Conservation (phyloP, 1,284 basidiomycete species). For the Omphalotus olearius region DNA sequence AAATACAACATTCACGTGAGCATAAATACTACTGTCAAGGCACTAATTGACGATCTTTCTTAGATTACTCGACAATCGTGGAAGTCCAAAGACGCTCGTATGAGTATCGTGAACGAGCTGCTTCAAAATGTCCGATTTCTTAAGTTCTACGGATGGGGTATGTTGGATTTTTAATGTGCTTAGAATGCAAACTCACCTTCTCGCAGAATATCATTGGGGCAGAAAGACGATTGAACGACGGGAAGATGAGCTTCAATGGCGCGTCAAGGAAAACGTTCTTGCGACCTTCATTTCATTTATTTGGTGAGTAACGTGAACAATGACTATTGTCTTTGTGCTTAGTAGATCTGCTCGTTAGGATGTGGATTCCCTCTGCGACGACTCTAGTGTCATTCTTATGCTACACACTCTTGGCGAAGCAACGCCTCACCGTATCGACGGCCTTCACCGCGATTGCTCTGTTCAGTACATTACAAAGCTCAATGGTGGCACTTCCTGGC, state of each 20-base stretch:
- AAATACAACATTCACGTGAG: constrained; percentile 63
- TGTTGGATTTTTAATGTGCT: constrained; percentile 11
- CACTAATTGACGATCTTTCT: constrained; percentile 4
- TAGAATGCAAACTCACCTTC: neutral
- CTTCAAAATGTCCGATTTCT: constrained; percentile 70
- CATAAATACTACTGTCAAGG: constrained; percentile 10
- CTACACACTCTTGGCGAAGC: constrained; percentile 57
- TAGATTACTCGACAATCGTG: constrained; percentile 59
- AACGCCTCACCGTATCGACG: constrained; percentile 60
- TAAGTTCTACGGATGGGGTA: constrained; percentile 73
- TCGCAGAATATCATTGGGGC: constrained; percentile 51
- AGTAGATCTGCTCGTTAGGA: constrained; percentile 34
- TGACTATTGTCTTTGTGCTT: neutral
- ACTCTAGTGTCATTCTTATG: constrained; percentile 59
- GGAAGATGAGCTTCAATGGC: constrained; percentile 57
- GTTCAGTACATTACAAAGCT: constrained; percentile 59
- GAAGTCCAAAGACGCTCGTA: constrained; percentile 71
- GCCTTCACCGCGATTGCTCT: constrained; percentile 67
- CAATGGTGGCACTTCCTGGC: constrained; percentile 59
- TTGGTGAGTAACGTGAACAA: constrained; percentile 35
- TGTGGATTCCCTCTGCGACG: constrained; percentile 68
- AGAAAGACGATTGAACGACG: constrained; percentile 43
- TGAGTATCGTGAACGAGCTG: constrained; percentile 78
- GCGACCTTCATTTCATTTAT: constrained; percentile 58
- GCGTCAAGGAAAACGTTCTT: constrained; percentile 59